A percentile compares a stretch with the other conserved stretches of the same genome.
Evolutionary conservation across 2,329 filamentous ascomycete species (phyloP).

Genomic region (Elsinoe ampelina): DNA sequence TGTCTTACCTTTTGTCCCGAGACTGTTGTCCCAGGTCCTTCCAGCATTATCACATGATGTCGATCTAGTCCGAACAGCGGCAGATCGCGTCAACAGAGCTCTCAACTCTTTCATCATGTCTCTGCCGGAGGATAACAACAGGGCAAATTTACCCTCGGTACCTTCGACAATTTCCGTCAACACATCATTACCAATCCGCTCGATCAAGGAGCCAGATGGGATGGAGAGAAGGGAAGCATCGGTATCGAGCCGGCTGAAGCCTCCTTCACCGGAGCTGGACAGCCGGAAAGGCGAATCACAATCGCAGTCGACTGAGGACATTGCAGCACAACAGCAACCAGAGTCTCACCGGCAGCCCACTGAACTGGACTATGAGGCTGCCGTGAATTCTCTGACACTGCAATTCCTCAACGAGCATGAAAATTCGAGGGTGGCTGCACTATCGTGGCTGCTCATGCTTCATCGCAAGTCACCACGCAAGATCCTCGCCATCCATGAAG

Average conservation of each 20-base stretch:
- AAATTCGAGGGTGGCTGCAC: constrained; percentile 81
- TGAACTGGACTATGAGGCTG: constrained; percentile 91
- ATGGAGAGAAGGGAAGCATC: constrained; percentile 36
- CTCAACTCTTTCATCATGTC: constrained; percentile 93
- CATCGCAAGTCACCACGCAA: constrained; percentile 91
- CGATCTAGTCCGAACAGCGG: constrained; percentile 79
- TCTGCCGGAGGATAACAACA: constrained; percentile 54
- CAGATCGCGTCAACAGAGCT: constrained; percentile 78
- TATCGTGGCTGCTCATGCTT: constrained; percentile 96
- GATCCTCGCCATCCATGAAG: constrained; percentile 83
- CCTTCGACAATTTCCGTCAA: constrained; percentile 7
- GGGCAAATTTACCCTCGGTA: constrained; percentile 28
- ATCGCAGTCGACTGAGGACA: neutral
- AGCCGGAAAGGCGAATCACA: constrained; percentile 5
- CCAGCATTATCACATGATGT: constrained; percentile 89
- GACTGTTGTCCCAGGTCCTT: constrained; percentile 80
- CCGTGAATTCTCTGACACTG: constrained; percentile 84
- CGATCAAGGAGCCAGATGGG: constrained; percentile 26
- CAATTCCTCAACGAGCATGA: constrained; percentile 96
- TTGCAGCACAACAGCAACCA: constrained; percentile 33
- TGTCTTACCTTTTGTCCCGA: constrained; percentile 87
- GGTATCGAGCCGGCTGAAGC: constrained; percentile 18
- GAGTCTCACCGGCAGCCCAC: constrained; percentile 42
- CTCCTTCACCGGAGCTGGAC: constrained; percentile 10
- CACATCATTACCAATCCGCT: neutral